These are phyloP conservation scores for Fusarium lateritium DNA, from an alignment of 2,329 filamentous ascomycete species.

Conservation along the genomic window DNA sequence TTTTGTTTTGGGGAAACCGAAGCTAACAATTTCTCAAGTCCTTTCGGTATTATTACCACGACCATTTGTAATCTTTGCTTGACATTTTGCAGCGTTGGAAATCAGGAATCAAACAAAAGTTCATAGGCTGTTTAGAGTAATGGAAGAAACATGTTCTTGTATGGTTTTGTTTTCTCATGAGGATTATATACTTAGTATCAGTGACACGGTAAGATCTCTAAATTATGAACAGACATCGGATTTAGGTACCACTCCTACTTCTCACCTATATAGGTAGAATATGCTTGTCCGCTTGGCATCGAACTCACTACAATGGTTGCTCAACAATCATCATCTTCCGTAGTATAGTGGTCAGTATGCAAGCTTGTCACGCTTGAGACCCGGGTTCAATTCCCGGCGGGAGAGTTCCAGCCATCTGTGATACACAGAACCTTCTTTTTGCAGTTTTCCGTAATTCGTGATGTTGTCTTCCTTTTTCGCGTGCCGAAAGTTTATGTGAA, in stretches of 20 bases:
- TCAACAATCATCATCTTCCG: slow-evolving; percentile 16
- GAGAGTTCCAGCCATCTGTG: slow-evolving; percentile 30
- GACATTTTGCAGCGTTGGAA: slow-evolving; percentile 19
- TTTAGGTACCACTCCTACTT: no score
- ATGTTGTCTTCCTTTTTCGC: not conserved
- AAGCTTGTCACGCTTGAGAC: slow-evolving; percentile 38
- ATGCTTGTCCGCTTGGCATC: not conserved
- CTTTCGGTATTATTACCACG: slow-evolving; percentile 9
- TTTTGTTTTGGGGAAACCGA: slow-evolving; percentile 26
- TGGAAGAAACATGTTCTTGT: not conserved
- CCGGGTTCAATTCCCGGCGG: slow-evolving; percentile 36
- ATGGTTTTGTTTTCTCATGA: not conserved
- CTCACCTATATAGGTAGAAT: not conserved
- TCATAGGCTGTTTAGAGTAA: slow-evolving; percentile 14
- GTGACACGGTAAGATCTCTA: no score
- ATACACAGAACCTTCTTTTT: slow-evolving; percentile 15
- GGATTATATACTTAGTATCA: not conserved
- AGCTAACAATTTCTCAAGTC: slow-evolving; percentile 34
- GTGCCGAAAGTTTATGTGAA: not conserved
- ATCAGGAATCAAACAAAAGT: slow-evolving; percentile 10
- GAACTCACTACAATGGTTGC: slow-evolving; percentile 24
- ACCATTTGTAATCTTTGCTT: slow-evolving; percentile 15
- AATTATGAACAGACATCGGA: no score
- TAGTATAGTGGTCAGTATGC: slow-evolving; percentile 39
- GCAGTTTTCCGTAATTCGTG: not conserved